A percentile compares a stretch with the other conserved stretches of the same genome.
phyloP scores from a whole-genome alignment of 2,329 filamentous ascomycete genomes.

The Colletotrichum costaricense region DNA sequence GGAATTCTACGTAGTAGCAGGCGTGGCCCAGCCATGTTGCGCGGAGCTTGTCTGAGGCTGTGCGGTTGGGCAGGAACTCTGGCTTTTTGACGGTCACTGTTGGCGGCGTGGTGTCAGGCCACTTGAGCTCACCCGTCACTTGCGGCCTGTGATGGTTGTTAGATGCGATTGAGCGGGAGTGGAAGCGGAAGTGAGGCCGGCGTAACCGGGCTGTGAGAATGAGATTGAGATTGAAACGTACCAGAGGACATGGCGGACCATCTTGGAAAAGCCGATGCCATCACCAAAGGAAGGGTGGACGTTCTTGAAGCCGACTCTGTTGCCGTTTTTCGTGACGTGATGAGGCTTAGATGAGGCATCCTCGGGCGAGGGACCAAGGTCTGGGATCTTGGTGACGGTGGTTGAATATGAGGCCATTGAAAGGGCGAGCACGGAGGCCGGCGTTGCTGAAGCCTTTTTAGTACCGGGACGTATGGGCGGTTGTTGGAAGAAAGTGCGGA shows the following conservation, averaged over 20 bases:
- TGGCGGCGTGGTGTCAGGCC: constrained; percentile 72
- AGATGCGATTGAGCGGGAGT: constrained; percentile 14
- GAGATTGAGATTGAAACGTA: constrained; percentile 39
- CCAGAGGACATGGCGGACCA: constrained; percentile 49
- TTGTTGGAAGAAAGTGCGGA: constrained; percentile 20
- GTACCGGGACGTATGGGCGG: constrained; percentile 13
- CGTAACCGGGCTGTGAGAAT: background rate
- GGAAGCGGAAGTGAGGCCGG: background rate
- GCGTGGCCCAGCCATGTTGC: constrained; percentile 97
- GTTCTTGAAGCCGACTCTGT: constrained; percentile 59
- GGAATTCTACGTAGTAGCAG: constrained; percentile 93
- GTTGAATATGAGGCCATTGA: constrained; percentile 39
- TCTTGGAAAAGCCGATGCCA: constrained; percentile 34
- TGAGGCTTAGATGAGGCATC: constrained; percentile 59
- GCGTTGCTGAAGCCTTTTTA: constrained; percentile 28
- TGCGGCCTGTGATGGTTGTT: constrained; percentile 43
- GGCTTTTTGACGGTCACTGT: constrained; percentile 76
- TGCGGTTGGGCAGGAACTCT: constrained; percentile 71
- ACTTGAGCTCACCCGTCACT: constrained; percentile 52
- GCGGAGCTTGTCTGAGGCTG: constrained; percentile 69
- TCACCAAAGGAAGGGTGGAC: constrained; percentile 59
- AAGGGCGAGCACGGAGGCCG: constrained; percentile 31
- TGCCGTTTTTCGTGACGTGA: constrained; percentile 57
- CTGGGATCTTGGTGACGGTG: constrained; percentile 48
- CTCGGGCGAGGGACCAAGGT: constrained; percentile 49